Base-by-base conservation (phyloP, 2,329 filamentous ascomycete genomes). In the Cephalotrichum gorgonifer region DNA sequence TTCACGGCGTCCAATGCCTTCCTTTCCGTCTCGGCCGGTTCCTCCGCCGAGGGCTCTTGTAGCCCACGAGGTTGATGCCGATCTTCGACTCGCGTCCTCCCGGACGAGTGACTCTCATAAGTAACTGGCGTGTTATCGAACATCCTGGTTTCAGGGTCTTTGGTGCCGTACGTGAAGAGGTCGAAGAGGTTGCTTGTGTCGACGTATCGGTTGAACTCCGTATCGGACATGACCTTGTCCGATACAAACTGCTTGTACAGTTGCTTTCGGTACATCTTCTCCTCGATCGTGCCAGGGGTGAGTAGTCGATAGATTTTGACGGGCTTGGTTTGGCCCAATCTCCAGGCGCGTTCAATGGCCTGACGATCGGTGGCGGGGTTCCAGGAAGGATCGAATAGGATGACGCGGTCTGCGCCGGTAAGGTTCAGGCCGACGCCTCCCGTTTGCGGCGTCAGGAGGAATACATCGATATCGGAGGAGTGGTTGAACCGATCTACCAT, bases 381-480 rank as follows among this genome's bases (percentile, higher is more conserved):
- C 93, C 93, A 98, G 62, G 98, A 93, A 0, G 93, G 94, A 59
- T 98, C 94, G 60, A 93, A 98, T 49, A 98, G 97, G 60, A 98
- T 95, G 54, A 98, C 91, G 30, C 93, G 82, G 61, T 95, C 88
- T 5, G 93, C 93, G 7, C 93, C 93, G 0, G 93, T 98, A 22
- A 98, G 71, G 56, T 98, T 98, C 43, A 95, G 85, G 6, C 93
- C 93, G 14, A 98, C 72, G 1, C 93, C 93, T 43, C 93, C 93
- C 17, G 96, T 94, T 61, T 94, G 94, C 1, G 94, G 98, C 0
- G 93, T 97, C 49, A 98, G 76, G 2, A 98, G 73, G 60, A 98
- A 98, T 1, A 98, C 81, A 57, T 96, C 82, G 6, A 96, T 70
- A 35, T 83, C 69, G 0, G 85, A 81, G 45, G 87, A 78, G 14